Percentiles rank a stretch among this genome's conserved stretches.
Evolutionary conservation across 2,329 filamentous ascomycete genomes (phyloP).

Genomic region (Tolypocladium capitatum): DNA sequence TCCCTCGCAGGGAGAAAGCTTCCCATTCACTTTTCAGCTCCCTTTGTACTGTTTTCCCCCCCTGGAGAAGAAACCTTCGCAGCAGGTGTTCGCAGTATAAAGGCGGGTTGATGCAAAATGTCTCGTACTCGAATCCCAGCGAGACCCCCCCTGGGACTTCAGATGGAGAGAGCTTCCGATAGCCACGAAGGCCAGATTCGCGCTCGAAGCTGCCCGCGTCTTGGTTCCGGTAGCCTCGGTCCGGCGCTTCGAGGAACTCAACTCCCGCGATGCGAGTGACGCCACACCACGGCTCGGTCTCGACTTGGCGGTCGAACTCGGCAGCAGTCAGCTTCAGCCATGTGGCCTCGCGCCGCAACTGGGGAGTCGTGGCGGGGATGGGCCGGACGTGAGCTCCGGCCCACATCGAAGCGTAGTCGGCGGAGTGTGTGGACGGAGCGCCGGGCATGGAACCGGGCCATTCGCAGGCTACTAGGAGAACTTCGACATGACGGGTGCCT

Average conservation of each 20-base stretch:
- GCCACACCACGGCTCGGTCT: slow-evolving; percentile 21
- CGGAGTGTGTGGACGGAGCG: slow-evolving; percentile 13
- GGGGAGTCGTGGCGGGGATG: slow-evolving; percentile 25
- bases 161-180: slow-evolving; percentile 12
- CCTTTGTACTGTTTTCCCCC: slow-evolving; percentile 14
- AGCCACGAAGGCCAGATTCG: slow-evolving; percentile 16
- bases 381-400: slow-evolving; percentile 43
- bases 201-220: slow-evolving; percentile 11
- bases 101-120: slow-evolving; percentile 42
- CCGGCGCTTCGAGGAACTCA: slow-evolving; percentile 37
- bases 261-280: slow-evolving; percentile 35
- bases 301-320: slow-evolving; percentile 11
- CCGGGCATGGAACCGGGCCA: slow-evolving; percentile 22
- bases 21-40: slow-evolving; percentile 19
- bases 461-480: slow-evolving; percentile 18
- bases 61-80: slow-evolving; percentile 16
- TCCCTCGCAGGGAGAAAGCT: slow-evolving; percentile 11
- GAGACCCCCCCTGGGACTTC: slow-evolving; percentile 28
- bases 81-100: slow-evolving; percentile 31
- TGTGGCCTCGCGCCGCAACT: slow-evolving; percentile 16
- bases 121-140: slow-evolving; percentile 38
- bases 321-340: slow-evolving; percentile 17
- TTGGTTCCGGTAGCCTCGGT: slow-evolving; percentile 21
- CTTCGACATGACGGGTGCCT: neutral
- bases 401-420: slow-evolving; percentile 43